These are phyloP conservation scores for Spathaspora passalidarum DNA, from an alignment of 805 yeast genomes.

Conservation along the genomic window DNA sequence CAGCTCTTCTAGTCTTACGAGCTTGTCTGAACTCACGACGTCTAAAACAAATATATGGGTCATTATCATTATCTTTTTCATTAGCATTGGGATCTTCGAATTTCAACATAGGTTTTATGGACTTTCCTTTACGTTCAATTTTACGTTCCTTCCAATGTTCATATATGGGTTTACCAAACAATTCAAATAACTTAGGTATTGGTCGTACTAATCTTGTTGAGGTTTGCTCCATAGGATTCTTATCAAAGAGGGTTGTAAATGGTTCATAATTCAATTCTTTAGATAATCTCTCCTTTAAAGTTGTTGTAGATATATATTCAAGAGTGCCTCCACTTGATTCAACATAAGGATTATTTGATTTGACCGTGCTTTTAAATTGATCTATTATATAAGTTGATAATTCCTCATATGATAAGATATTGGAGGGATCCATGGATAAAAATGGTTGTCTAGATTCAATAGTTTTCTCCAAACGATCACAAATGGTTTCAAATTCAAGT, in stretches of 20 bases:
- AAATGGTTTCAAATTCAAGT: constrained; percentile 80
- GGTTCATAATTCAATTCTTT: constrained; percentile 53
- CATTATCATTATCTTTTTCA: constrained; percentile 82
- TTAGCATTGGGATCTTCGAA: constrained; percentile 75
- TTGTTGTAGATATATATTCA: constrained; percentile 48
- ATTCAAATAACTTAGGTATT: constrained; percentile 45
- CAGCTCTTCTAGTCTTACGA: constrained; percentile 93
- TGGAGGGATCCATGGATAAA: constrained; percentile 77
- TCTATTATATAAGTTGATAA: constrained; percentile 49
- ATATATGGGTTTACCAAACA: constrained; percentile 67
- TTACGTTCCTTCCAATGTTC: constrained; percentile 80
- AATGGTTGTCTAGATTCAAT: constrained; percentile 86
- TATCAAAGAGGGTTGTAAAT: constrained; percentile 59
- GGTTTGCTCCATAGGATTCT: constrained; percentile 24
- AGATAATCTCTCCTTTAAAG: constrained; percentile 55
- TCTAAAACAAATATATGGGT: constrained; percentile 94
- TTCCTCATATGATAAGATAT: constrained; percentile 68
- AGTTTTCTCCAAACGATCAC: constrained; percentile 69
- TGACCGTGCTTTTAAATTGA: constrained; percentile 26
- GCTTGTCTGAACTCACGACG: constrained; percentile 94
- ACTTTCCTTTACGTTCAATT: constrained; percentile 62
- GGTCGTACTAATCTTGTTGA: constrained; percentile 35
- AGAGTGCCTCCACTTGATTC: constrained; percentile 24
- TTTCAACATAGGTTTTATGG: constrained; percentile 70
- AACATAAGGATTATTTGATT: constrained; percentile 21